Base-by-base conservation (phyloP, 2,329 filamentous ascomycete species). In the Colletotrichum liriopes region DNA sequence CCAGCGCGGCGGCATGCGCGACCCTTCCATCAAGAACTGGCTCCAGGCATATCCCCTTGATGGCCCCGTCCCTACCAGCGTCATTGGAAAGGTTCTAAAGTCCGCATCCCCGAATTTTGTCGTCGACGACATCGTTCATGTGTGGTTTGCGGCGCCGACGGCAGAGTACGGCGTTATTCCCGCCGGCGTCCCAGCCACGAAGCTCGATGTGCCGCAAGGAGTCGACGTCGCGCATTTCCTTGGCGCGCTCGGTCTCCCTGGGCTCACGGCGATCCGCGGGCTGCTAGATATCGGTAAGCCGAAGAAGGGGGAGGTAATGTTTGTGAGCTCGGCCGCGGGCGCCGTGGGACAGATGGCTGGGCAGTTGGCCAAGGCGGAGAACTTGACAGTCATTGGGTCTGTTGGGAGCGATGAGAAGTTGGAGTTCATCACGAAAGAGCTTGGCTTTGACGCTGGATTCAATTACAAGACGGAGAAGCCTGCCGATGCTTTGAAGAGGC, bases 381-480 rank as follows among this genome's bases (percentile, higher is more conserved):
- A 93, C 1, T 83, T 95, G 61, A 90, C 81, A 49, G 93, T 95
- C 69, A 91, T 95, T 76, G 93, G 93, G 43, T 93, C 90, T 66
- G 93, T 93, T 20, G 93, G 93, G 23, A 89, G 90, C 23, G 92
- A 95, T 78, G 90, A 92, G 79, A 95, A 95, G 84, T 85, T 94
- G 58, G 87, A 93, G 5, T 94, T 89, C 82, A 93, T 94, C 80
- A 85, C 81, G 67, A 90, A 92, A 67, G 90, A 93, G 60, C 87
- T 95, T 41, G 86, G 87, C 35, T 95, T 94, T 79, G 92, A 94
- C 77, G 88, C 81, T 29, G 93, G 92, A 20, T 95, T 94, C 85
- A 95, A 95, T 85, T 95, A 95, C 85, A 94, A 94, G 87, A 94
- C 88, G 68, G 93, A 94, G 83, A 90, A 89, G 79, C 86, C 92